phyloP scores from a whole-genome alignment of 768 basidiomycete species.

The Mycena olivaceomarginata region DNA sequence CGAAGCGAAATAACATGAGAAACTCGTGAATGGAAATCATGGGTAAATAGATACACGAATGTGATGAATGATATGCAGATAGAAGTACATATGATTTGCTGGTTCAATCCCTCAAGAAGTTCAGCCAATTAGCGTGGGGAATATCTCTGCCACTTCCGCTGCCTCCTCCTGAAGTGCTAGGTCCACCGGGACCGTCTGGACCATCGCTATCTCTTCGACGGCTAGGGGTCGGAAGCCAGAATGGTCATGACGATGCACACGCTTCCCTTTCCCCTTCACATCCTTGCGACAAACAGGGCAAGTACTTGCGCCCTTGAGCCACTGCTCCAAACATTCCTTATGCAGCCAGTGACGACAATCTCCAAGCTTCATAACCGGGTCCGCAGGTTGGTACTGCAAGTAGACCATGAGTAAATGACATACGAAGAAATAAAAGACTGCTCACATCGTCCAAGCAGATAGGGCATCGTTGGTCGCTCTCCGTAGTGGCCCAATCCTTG shows the following conservation, averaged over 20 bases:
- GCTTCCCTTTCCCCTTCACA: conserved; percentile 57
- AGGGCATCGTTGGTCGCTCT: conserved; percentile 85
- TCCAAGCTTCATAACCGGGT: conserved; percentile 78
- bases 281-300: conserved; percentile 89
- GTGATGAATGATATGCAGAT: conserved; percentile 13
- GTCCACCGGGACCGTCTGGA: conserved; percentile 18
- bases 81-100: conserved; percentile 29
- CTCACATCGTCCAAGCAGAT: conserved; percentile 91
- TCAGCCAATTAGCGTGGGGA: conserved; percentile 29
- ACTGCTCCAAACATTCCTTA: conserved; percentile 87
- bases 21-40: neutral
- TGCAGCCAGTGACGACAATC: conserved; percentile 91
- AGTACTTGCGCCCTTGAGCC: conserved; percentile 84
- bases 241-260: conserved; percentile 25
- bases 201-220: conserved; percentile 35
- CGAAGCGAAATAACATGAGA: neutral
- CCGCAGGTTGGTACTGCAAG: conserved; percentile 76
- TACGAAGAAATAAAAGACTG: conserved; percentile 43
- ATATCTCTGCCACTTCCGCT: conserved; percentile 13
- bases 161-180: conserved; percentile 24
- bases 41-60: neutral
- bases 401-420: conserved; percentile 27
- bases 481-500: conserved; percentile 80
- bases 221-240: conserved; percentile 10
- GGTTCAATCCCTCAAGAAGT: conserved; percentile 39